Base-by-base conservation (phyloP, 2,329 filamentous ascomycete species). In the Sporothrix dimorphospora region DNA sequence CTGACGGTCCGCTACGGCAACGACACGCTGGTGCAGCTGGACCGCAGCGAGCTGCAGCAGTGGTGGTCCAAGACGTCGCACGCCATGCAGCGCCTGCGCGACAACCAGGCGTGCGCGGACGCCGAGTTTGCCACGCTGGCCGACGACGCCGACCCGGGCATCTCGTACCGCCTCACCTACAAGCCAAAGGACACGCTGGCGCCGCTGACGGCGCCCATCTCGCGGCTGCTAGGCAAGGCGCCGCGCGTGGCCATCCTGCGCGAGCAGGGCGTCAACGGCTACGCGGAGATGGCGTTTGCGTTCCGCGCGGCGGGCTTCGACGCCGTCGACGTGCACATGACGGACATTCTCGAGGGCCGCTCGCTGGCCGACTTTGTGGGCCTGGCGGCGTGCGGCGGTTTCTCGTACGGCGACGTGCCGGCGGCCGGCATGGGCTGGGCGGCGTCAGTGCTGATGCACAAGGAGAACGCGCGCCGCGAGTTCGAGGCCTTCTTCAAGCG, bases 401-500 rank as follows among this genome's bases (percentile, higher is more conserved):
- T 99, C 88, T 97, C 93, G 19, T 98, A 97, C 59, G 77, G 78
- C 74, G 84, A 86, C 75, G 92, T 95, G 49, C 88, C 98, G 0
- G 96, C 95, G 73, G 96, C 96, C n/a, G 96, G 96, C 70, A 92
- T 95, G 78, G 96, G 96, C 57, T 99, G 96, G 96, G 94, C 96
- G 4, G 94, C 97, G 82, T 95, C 92, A 1, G 94, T 98, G 51
- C 87, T 98, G 21, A 88, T 97, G 80, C 94, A 98, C 82, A 40
- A 68, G 30, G 88, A 91, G 72, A 91, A 91, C 55, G 87, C 88
- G 1, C 89, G 94, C 55, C 85, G 87, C 72, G 92, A 95, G 76
- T 98, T 98, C 83, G 85, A 91, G 77, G 82, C 84, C 66, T 98
- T 98, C 87, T 98, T 98, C 83, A 87, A 90, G 76, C 89, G 96